Base-by-base conservation (phyloP, 1,284 basidiomycete genomes). In the Microbotryum saponariae region DNA sequence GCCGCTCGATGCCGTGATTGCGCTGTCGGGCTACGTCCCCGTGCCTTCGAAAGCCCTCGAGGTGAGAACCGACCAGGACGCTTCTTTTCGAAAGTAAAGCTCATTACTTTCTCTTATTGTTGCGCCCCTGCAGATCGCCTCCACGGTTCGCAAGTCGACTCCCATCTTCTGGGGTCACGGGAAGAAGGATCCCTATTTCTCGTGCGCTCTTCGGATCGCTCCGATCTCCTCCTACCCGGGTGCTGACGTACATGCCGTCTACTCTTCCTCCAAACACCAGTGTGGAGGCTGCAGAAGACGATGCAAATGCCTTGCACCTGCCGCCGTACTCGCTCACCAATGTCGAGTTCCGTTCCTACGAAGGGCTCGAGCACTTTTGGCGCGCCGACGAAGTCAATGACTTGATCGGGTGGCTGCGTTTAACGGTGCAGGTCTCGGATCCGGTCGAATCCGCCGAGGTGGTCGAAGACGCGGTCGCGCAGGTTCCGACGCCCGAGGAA, bases 101-200 rank as follows among this genome's bases (percentile, higher is more conserved):
- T 53, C n/a, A 29, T 14, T 23, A 12, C 18, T 3, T 25, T 27
- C 1, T 18, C 14, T 25, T 4, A 3, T 42, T 29, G 23, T 8
- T 12, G 37, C 9, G 25, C 25, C 4, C 18, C 4, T 10, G 6
- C 48, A 65, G 63, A 42, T 65, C 48, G 51, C 31, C 20, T 31
- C 54, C 6, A 33, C 47, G 1, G 25, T 46, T 16, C 53, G 46
- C 16, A 31, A 57, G 23, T 42, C 37, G 37, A 61, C 59, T 6
- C 66, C 66, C 3, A 46, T 67, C 18, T 54, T 65, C 18, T 67
- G 66, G 66, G 29, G 50, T 9, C 65, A 66, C 51, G 65, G 65
- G 5, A 25, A 23, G 4, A 49, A 46, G n/a, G 65, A 66, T 29
- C 44, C 54, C 6, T 60, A 59, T 27, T 55, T 66, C 20, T 61